These are phyloP conservation scores for Pouteria glomerata DNA, from an alignment of 148 eudicot genomes.

Conservation along the genomic window DNA sequence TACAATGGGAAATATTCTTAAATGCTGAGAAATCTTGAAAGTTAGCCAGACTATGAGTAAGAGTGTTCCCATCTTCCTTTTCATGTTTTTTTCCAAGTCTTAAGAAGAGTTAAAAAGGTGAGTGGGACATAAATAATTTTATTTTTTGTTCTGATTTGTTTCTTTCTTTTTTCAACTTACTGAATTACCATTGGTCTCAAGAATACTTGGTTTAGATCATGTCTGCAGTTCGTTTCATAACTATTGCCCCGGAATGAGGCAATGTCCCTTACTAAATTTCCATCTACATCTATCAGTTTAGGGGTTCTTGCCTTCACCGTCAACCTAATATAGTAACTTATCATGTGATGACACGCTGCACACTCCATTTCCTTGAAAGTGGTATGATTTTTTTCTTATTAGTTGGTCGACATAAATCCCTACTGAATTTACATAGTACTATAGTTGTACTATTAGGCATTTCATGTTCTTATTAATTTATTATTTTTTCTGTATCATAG, in stretches of 20 bases:
- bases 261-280: not conserved
- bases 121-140: not conserved
- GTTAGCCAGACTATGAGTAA: too few species aligned
- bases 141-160: not conserved
- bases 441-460: not conserved
- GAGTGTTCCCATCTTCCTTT: not conserved
- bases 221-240: not conserved
- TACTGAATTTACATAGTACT: not conserved
- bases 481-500: not conserved
- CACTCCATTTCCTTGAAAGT: not conserved
- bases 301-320: not conserved
- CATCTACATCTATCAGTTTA: not conserved
- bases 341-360: not conserved
- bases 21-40: too few species aligned
- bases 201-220: not conserved
- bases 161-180: not conserved
- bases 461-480: not conserved
- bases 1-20: too few species aligned
- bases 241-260: not conserved
- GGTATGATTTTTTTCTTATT: not conserved
- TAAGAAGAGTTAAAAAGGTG: not conserved
- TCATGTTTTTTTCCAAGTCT: not conserved
- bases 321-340: not conserved
- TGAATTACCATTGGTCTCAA: not conserved
- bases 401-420: not conserved